Base-by-base conservation (phyloP, 495 filamentous ascomycete species). In the Penicillium lividum region DNA sequence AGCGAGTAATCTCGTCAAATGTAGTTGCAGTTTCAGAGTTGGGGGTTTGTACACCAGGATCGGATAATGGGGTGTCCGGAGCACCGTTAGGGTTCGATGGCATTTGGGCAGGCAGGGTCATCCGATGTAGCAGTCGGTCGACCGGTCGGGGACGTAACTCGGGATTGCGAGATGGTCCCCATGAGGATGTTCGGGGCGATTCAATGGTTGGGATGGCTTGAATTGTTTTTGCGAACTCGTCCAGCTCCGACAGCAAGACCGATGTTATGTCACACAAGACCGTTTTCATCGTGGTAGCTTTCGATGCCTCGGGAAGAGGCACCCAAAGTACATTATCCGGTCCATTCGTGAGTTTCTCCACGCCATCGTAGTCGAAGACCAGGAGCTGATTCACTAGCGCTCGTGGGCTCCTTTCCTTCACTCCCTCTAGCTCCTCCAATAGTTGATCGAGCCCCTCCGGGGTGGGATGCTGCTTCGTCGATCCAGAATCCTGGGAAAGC, bases 211-310 rank as follows among this genome's bases (percentile, higher is more conserved):
- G 84, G 65, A 91, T 82, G 16, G 76, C 90, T 72, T 97, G 93
- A 51, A 93, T 82, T 0, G 89, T 91, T 61, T 86, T 93, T 57
- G 92, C 93, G 58, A 96, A 85, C 5, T 85, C 87, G 31, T 89
- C 90, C 81, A 99, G 83, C 68, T 97, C 93, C 9, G 88, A 90
- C 25, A 99, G 79, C 40, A 99, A 73, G 16, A 89, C 65, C 18
- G 91, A 88, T 5, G 92, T 93, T 47, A 97, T 83, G 72, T 97
- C 92, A 68, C 94, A 96, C 80, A 98, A 87, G 60, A 96, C 84
- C 3, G 91, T 96, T 72, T 94, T 96, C 78, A 96, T 93, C 4
- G 90, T 96, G n/a, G 91, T 95, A 45, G 85, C 82, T 68, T 86
- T 89, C 34, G 85, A 90, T 18, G 84, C 78, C 55, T 87, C 81